Evolutionary conservation across 257 asterid genomes (phyloP), one percentile per base, ranked within the genome.

Genomic region (Nicotiana sylvestris): DNA sequence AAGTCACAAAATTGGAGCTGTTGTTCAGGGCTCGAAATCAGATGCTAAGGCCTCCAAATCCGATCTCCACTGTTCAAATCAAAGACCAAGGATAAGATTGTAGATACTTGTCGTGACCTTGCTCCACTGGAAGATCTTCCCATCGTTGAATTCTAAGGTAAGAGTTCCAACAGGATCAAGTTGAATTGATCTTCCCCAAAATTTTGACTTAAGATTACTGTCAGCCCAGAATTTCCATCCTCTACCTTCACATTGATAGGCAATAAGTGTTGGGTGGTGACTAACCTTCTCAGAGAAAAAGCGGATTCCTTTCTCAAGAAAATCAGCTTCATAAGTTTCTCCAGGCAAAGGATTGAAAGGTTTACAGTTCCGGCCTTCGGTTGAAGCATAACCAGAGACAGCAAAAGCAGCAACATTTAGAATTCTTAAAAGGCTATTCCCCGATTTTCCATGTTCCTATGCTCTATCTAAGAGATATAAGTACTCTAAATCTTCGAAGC

Each of bases 161-260:
- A 95, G 92, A 82, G 91, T 89, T 85, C 99, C 99, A 57, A 92
- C 92, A 33, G 99, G 99, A 88, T 94, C 99, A 16, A 95, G 90
- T 85, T 95, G 99, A 83, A 95, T 95, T 17, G 99, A 94, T 88
- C 96, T 87, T 66, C 99, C 98, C 98, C 99, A 94, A 86, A 95
- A 95, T 86, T 92, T 95, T 56, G 99, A 94, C 86, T 93, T 95
- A 78, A 95, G 89, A 87, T 95, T 94, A 78, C 96, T 92, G 83
- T 95, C 98, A 69, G 95, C 92, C 98, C 96, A 95, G 90, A 95
- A 91, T 87, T 90, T 94, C 99, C 99, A 95, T 80, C 98, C 99
- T 88, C 87, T 88, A 85, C 99, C 99, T 88, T 94, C 97, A 88
- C 97, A 92, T 88, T 95, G 99, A 85, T 97, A 92, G 85, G 99